Percentiles rank a stretch among this genome's conserved stretches.
Evolutionary conservation across 108 stramenopile genomes (phyloP).

Genomic region (Chaetoceros muelleri): DNA sequence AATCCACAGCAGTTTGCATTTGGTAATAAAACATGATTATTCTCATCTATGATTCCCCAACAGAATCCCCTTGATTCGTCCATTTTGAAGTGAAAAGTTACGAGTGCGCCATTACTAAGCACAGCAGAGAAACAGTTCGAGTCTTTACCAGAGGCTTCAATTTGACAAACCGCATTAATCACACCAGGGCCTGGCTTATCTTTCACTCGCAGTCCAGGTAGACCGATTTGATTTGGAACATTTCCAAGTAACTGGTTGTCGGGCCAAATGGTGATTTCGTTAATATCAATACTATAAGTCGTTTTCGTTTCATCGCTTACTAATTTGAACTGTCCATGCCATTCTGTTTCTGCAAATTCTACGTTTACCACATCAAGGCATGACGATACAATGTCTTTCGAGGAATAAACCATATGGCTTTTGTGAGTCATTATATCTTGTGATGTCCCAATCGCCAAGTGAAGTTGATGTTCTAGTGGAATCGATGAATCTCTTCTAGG

Average conservation of each 20-base stretch:
- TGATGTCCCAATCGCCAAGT: too few relatives aligned
- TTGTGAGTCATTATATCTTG: too few relatives aligned
- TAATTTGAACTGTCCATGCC: neutral
- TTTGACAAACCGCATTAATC: neutral
- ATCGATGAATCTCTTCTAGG: neutral
- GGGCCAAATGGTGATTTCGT: neutral
- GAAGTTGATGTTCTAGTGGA: neutral
- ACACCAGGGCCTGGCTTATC: neutral
- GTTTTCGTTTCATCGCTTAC: neutral
- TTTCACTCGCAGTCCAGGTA: neutral
- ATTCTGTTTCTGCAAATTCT: neutral
- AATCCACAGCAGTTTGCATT: too few relatives aligned
- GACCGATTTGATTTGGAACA: neutral
- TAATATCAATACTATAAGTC: neutral
- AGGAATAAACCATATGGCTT: too few relatives aligned
- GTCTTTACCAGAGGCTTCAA: neutral
- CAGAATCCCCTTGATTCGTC: neutral
- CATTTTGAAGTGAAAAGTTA: neutral
- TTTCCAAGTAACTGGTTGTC: neutral
- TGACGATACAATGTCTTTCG: neutral
- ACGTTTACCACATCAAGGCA: neutral
- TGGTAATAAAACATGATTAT: too few relatives aligned
- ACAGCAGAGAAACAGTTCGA: neutral
- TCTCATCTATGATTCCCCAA: too few relatives aligned
- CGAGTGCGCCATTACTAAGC: neutral